Base-by-base conservation (phyloP, 441 rosid species). In the Syzygium malaccense region DNA sequence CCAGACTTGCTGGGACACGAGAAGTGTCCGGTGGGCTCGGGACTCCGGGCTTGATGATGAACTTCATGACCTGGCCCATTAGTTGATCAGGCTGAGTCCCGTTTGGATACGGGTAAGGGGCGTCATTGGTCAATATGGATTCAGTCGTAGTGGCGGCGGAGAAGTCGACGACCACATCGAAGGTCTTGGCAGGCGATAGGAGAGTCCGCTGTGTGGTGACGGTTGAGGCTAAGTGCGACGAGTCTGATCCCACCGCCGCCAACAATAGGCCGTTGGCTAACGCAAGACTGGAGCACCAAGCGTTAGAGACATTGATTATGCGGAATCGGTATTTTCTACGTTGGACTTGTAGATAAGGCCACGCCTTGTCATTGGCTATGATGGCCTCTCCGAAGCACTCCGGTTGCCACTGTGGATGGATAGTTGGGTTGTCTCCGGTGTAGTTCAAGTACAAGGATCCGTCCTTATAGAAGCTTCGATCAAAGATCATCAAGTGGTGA, bases 401-500 rank as follows among this genome's bases (percentile, higher is more conserved):
- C 80, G 49, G 49, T 11, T 71, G 80, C 80, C 49, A 71, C 80
- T 71, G 49, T 37, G 80, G 80, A 71, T 71, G 86, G 26, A 85
- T 32, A 14, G 45, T 85, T 23, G 86, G 86, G 86, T 85, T 85
- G 86, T 85, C 23, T 32, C 86, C 86, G 14, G 86, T 85, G 60
- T 20, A 20, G 86, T 85, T 85, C 45, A 55, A 93, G 94, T 93
- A 96, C 56, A 97, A 89, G 9, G 96, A 94, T 53, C 99, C 98
- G 57, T 98, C 92, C 2, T 41, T 86, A 49, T 89, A 91, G 17
- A 97, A 98, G 87, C 96, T 92, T 10, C 98, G 95, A 88, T 98
- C 99, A 26, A 96, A 96, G 19, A 98, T 91, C 28, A 96, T 6
- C 91, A 97, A 89, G 17, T 91, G 93, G 26, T 95, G 94, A 89